Base-by-base conservation (phyloP, 495 filamentous ascomycete species). In the Staphylotrichum tortipilum region DNA sequence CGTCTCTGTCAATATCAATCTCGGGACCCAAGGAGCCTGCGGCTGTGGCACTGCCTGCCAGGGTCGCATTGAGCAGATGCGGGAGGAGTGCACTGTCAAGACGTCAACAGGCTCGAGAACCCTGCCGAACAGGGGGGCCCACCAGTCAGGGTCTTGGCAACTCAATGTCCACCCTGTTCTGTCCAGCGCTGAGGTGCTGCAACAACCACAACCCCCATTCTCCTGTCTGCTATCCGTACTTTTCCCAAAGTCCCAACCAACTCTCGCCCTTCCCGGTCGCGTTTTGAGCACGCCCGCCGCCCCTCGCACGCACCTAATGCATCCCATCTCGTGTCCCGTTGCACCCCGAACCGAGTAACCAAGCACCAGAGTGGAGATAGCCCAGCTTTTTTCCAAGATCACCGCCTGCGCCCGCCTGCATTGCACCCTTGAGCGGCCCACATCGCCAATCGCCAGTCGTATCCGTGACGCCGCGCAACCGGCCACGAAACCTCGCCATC, bases 131-230 rank as follows among this genome's bases (percentile, higher is more conserved):
- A 17, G 19, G 14, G 34, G 34, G 34, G 31, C 5, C 5, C 10
- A n/a, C n/a, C n/a, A n/a, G n/a, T n/a, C 4, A 34, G 31, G 34
- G 28, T 33, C 29, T 34, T 45, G 28, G 43, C 43, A 28, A 19
- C n/a, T 21, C 44, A 46, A 46, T 46, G 44, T 46, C 44, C 44
- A 46, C 44, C 36, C 44, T 46, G 44, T 30, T 33, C 44, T 33
- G 34, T 17, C 19, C n/a, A n/a, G n/a, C n/a, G n/a, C 26, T 28
- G 26, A 28, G 31, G 11, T 14, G 31, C 11, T 34, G 31, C 31
- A 14, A 34, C 31, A 18, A 36, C 6, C 34, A 5, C 7, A 15
- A 17, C 34, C 34, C 3, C 4, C 14, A 14, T 15, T 18, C 19
- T 17, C 1, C 11, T 34, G 11, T 17, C 12, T 36, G 7, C 34